Percentiles rank a stretch among this genome's conserved stretches.
Evolutionary conservation across 2,329 filamentous ascomycete genomes (phyloP).

Genomic region (Paecilomyces fulvus): DNA sequence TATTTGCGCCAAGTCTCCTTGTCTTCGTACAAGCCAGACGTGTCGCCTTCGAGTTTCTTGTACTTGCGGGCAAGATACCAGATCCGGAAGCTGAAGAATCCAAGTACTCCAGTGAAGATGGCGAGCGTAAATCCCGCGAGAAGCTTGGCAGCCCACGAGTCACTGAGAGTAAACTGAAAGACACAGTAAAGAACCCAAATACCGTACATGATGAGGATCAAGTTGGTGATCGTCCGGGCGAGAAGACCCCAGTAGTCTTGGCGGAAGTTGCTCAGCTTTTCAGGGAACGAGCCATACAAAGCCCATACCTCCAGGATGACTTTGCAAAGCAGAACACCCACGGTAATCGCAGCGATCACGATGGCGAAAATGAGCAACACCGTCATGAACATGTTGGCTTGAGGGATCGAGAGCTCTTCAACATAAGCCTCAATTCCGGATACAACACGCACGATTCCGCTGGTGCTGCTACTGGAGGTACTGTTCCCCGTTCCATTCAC

Average conservation of each 20-base stretch:
- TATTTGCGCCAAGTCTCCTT: constrained; percentile 92
- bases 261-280: constrained; percentile 72
- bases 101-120: constrained; percentile 72
- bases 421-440: constrained; percentile 72
- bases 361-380: constrained; percentile 83
- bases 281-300: constrained; percentile 77
- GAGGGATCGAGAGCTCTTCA: constrained; percentile 76
- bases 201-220: constrained; percentile 87
- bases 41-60: constrained; percentile 67
- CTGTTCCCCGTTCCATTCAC: constrained; percentile 34
- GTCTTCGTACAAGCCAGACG: constrained; percentile 69
- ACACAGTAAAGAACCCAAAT: constrained; percentile 94
- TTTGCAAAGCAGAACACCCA: constrained; percentile 83
- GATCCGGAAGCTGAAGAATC: constrained; percentile 77
- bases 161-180: constrained; percentile 87
- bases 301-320: constrained; percentile 86
- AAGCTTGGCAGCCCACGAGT: constrained; percentile 84
- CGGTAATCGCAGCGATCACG: constrained; percentile 71
- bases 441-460: constrained; percentile 48
- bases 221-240: constrained; percentile 75
- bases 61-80: constrained; percentile 65
- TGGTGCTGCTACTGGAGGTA: constrained; percentile 16
- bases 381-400: constrained; percentile 93
- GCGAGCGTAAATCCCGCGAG: constrained; percentile 74
- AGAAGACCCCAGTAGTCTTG: constrained; percentile 95